Evolutionary conservation across 2,329 filamentous ascomycete species (phyloP), one percentile per base, ranked within the genome.

Genomic region (Aureobasidium sp.): DNA sequence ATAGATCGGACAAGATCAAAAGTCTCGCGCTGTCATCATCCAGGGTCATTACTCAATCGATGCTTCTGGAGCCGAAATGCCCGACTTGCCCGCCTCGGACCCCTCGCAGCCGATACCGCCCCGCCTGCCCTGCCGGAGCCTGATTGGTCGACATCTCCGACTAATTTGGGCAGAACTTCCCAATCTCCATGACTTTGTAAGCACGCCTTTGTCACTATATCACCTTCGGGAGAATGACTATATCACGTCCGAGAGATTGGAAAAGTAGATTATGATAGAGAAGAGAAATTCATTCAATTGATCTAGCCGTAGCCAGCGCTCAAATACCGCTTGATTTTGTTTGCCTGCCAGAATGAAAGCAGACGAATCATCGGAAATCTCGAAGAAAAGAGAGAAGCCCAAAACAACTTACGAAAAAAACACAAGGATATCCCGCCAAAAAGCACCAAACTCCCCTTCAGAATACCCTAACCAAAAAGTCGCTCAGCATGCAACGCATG

Each of bases 11-110:
- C 21, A 21, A 21, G 21, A 36, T 47, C 42, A 48, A 58, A 58
- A 47, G 54, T 58, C 54, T 32, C 16, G 42, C 54, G 54, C 54
- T 58, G 54, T 58, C 54, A 58, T 58, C 32, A 58, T 47, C 16
- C 42, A 52, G 32, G 49, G 49, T 52, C 54, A 37, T 47, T 48
- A 44, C 39, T 45, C 53, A 44, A 47, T 58, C 42, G 30, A 37
- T 37, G 30, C 37, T 39, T 37, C 42, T 47, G 32, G 41, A 58
- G 41, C 54, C 54, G 54, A 58, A 37, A 47, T 25, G 42, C 15
- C 30, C 54, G 54, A 48, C 37, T 37, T 21, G 21, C 21, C 54
- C 42, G 54, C 53, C 53, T 37, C 32, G 54, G 54, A 32, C 54
- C 54, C 54, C 42, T 58, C 42, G 15, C 21, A 11, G 39, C 53